phyloP scores from a whole-genome alignment of 768 basidiomycete species.

The Pulveroboletus sp. region DNA sequence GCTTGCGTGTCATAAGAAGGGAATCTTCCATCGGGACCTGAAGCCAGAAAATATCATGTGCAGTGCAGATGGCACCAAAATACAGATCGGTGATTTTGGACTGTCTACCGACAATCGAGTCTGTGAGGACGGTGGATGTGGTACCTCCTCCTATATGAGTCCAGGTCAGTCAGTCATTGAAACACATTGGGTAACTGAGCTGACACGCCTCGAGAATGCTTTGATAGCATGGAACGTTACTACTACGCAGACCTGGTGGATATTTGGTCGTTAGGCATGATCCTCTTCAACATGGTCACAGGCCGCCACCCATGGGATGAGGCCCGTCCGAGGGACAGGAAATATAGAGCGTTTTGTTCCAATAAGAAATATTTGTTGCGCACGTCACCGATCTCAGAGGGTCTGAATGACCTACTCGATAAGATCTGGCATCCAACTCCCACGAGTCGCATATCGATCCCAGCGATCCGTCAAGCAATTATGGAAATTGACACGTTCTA shows the following conservation, averaged over 20 bases:
- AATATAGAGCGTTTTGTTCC: constrained; percentile 1
- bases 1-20: constrained; percentile 61
- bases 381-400: constrained; percentile 7
- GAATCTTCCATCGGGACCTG: constrained; percentile 80
- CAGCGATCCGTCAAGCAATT: constrained; percentile 15
- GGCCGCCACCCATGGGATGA: constrained; percentile 30
- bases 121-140: constrained; percentile 51
- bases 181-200: background rate
- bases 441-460: constrained; percentile 12
- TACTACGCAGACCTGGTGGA: constrained; percentile 35
- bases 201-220: constrained; percentile 45
- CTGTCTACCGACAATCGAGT: constrained; percentile 45
- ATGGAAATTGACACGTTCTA: constrained; percentile 15
- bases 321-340: background rate
- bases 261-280: constrained; percentile 72
- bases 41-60: constrained; percentile 83
- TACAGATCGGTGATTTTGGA: constrained; percentile 80
- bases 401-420: constrained; percentile 4
- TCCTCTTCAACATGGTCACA: constrained; percentile 80
- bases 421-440: constrained; percentile 15
- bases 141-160: constrained; percentile 63
- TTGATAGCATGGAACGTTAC: constrained; percentile 35
- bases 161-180: constrained; percentile 46
- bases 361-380: background rate
- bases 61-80: constrained; percentile 43